Evolutionary conservation across 345 rosid genomes (phyloP), one percentile per base, ranked within the genome.

Genomic region (Sisymbrium altissimum): DNA sequence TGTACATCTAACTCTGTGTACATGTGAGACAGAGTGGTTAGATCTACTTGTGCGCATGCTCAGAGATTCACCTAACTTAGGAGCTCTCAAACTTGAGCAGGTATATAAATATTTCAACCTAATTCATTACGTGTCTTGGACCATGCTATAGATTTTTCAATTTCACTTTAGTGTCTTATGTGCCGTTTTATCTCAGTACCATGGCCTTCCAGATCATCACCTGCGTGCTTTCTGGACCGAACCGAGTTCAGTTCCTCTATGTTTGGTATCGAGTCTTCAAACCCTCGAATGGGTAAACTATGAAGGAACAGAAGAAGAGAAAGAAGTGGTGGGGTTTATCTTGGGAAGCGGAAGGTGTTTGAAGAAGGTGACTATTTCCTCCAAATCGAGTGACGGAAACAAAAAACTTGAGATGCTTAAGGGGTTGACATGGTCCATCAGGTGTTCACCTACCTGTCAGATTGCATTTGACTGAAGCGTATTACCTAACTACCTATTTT

Each of bases 261-360:
- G 56, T 53, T 3, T 64, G 64, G 19, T 14, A 53, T 12, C 27
- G 18, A 52, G 9, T 3, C 76, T 72, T 9, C 70, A 64, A 58
- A 64, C 56, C 14, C 0, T 72, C 4, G 64, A 72, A 11, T 53
- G 46, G 45, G 25, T 18, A 0, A 3, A 30, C 0, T 72, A 72
- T 32, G 4, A 53, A 72, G 76, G 70, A 64, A 53, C 3, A 3
- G 4, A 63, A 12, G 46, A 40, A 41, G 76, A 72, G 64, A 53
- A 30, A 39, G 36, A 52, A 52, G 4, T 64, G 13, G 70, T 5
- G 3, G 46, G 8, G 2, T 64, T 39, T 17, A 41, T 72, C 70
- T 52, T 63, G 32, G 53, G 52, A 21, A 40, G 0, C 19, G 55
- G 53, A 62, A 39, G 60, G 0, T 30, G 62, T 39, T 62, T 72